Conservation (phyloP, 2,329 filamentous ascomycete species). For the Metarhizium album region DNA sequence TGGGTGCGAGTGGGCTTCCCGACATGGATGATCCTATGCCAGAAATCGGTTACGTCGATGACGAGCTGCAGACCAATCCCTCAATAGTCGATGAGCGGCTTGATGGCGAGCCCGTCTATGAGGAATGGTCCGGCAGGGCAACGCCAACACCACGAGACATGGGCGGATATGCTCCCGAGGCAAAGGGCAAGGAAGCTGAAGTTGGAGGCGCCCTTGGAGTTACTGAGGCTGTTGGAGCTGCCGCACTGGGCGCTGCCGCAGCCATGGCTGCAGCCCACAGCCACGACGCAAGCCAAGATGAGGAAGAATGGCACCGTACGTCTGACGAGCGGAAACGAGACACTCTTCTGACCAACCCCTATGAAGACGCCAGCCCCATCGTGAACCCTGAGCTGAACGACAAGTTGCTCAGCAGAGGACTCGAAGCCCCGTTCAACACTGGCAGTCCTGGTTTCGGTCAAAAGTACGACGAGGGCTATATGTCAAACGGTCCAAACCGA, state of each 20-base stretch:
- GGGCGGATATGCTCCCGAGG: slow-evolving; percentile 18
- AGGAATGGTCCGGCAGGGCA: slow-evolving; percentile 44
- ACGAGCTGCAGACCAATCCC: slow-evolving; percentile 73
- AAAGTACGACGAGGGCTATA: slow-evolving; percentile 80
- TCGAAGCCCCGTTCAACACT: slow-evolving; percentile 36
- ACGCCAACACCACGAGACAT: slow-evolving; percentile 33
- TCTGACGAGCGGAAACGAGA: slow-evolving; percentile 55
- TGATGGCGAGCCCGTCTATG: slow-evolving; percentile 33
- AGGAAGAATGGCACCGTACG: slow-evolving; percentile 53
- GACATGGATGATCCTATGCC: slow-evolving; percentile 61
- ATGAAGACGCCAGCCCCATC: slow-evolving; percentile 53
- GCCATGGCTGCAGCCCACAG: slow-evolving; percentile 36
- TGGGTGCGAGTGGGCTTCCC: slow-evolving; percentile 62
- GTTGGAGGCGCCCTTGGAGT: slow-evolving; percentile 29
- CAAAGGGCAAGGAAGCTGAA: slow-evolving; percentile 17
- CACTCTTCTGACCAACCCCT: slow-evolving; percentile 56
- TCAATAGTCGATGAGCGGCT: slow-evolving; percentile 70
- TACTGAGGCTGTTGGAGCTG: slow-evolving; percentile 43
- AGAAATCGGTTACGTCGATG: slow-evolving; percentile 58
- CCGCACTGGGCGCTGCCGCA: slow-evolving; percentile 40
- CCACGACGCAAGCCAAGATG: slow-evolving; percentile 44
- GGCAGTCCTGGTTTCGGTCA: slow-evolving; percentile 47
- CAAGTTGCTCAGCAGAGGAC: slow-evolving; percentile 33
- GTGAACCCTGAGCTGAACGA: slow-evolving; percentile 42
- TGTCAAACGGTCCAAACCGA: slow-evolving; percentile 58